Conservation (phyloP, 805 yeast genomes). For the Cyberlindnera maritima region DNA sequence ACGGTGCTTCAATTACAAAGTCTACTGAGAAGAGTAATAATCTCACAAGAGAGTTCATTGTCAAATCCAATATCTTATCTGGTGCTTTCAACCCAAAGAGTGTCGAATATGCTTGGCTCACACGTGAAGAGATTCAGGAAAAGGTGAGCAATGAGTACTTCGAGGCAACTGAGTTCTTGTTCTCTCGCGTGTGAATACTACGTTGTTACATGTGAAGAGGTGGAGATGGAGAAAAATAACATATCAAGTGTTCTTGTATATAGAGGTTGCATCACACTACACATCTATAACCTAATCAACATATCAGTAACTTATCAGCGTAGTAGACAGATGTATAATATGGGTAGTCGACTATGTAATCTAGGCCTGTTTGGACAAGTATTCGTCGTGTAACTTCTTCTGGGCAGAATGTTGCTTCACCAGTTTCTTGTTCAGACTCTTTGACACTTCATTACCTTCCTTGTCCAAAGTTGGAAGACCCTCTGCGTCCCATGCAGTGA, state of each 20-base stretch:
- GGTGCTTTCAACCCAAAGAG: constrained; percentile 59
- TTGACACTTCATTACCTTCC: constrained; percentile 80
- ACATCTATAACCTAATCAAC: neutral
- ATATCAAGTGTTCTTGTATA: constrained; percentile 1
- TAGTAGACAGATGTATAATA: neutral
- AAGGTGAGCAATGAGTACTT: constrained; percentile 55
- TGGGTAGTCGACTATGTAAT: neutral
- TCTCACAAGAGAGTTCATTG: constrained; percentile 58
- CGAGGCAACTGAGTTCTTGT: constrained; percentile 43
- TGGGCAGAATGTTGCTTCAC: constrained; percentile 76
- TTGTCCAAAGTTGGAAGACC: constrained; percentile 80
- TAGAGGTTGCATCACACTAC: neutral
- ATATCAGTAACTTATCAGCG: neutral
- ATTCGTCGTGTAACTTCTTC: constrained; percentile 76
- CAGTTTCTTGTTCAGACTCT: constrained; percentile 82
- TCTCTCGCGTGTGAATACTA: constrained; percentile 30
- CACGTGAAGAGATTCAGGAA: constrained; percentile 69
- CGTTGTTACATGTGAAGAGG: neutral
- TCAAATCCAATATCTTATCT: constrained; percentile 85
- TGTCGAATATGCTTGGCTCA: constrained; percentile 74
- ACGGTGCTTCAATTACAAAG: constrained; percentile 23
- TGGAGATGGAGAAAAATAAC: neutral
- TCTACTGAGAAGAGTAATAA: constrained; percentile 15
- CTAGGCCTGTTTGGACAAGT: constrained; percentile 23
- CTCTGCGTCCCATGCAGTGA: constrained; percentile 75